Percentiles rank a stretch among this genome's conserved stretches.
phyloP scores from a whole-genome alignment of 2,329 filamentous ascomycete genomes.

The Aspergillus candidus region DNA sequence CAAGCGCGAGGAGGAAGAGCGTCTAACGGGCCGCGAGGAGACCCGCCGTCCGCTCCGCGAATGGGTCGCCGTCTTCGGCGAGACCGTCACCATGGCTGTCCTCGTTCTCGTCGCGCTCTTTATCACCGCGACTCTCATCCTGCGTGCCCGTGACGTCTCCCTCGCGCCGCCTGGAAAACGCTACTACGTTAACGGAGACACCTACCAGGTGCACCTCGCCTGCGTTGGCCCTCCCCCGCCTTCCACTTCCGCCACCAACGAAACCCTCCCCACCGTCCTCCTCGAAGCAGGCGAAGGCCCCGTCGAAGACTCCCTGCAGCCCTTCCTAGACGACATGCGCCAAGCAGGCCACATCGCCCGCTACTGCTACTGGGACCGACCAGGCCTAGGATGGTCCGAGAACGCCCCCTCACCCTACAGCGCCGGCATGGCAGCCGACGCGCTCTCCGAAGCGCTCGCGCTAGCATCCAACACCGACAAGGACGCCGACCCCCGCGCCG shows the following conservation, averaged over 20 bases:
- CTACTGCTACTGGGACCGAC: conserved; percentile 94
- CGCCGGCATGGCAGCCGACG: conserved; percentile 86
- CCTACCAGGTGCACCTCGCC: conserved; percentile 80
- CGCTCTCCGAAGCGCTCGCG: conserved; percentile 77
- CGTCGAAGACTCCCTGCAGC: conserved; percentile 71
- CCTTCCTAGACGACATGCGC: conserved; percentile 69
- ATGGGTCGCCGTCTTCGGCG: conserved; percentile 73
- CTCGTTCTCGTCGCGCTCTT: conserved; percentile 65
- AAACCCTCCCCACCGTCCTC: conserved; percentile 65
- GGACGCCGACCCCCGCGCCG: conserved; percentile 52
- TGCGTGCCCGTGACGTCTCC: conserved; percentile 73
- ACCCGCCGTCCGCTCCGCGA: conserved; percentile 73
- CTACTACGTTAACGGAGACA: conserved; percentile 74
- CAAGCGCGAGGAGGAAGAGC: conserved; percentile 86
- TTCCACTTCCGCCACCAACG: conserved; percentile 36
- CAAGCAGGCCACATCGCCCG: conserved; percentile 75
- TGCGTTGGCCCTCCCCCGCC: conserved; percentile 62
- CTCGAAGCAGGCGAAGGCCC: conserved; percentile 78
- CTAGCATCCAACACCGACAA: conserved; percentile 39
- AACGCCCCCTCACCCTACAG: conserved; percentile 90
- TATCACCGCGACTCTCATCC: conserved; percentile 70
- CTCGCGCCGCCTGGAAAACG: conserved; percentile 66
- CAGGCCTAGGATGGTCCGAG: conserved; percentile 82
- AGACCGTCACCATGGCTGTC: conserved; percentile 64
- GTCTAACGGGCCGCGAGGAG: conserved; percentile 82